Percentiles rank a stretch among this genome's conserved stretches.
These are phyloP conservation scores for Arachis stenosperma DNA, from an alignment of 306 rosid species.

Conservation along the genomic window DNA sequence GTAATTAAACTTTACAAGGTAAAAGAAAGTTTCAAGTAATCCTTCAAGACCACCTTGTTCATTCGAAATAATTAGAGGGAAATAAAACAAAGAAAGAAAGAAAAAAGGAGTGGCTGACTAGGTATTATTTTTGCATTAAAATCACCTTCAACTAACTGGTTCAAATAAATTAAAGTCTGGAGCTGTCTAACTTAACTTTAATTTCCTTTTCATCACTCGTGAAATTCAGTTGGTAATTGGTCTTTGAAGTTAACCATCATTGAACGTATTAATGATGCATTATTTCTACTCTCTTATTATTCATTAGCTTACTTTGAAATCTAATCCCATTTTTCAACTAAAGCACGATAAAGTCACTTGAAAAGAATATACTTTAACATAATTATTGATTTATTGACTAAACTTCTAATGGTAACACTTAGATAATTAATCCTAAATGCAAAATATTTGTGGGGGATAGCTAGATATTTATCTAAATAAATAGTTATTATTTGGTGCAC, in stretches of 20 bases:
- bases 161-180: constrained; percentile 4
- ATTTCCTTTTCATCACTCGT: constrained; percentile 30
- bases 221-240: constrained; percentile 46
- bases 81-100: background rate
- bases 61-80: background rate
- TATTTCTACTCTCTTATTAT: background rate
- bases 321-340: background rate
- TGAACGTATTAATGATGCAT: constrained; percentile 13
- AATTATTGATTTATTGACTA: background rate
- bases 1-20: background rate
- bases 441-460: background rate
- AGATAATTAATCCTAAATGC: too few species aligned
- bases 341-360: background rate
- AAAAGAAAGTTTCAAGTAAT: constrained; percentile 1
- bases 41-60: background rate
- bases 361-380: background rate
- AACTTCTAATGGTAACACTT: background rate
- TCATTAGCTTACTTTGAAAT: too few species aligned
- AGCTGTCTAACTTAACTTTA: constrained; percentile 26
- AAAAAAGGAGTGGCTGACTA: too few species aligned
- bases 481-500: background rate
- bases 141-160: background rate
- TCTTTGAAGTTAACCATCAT: background rate
- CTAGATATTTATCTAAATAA: too few species aligned
- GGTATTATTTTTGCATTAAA: background rate